Percentiles rank a stretch among this genome's conserved stretches.
Evolutionary conservation across 2,329 filamentous ascomycete genomes (phyloP).

Genomic region (Aphanocladium album): DNA sequence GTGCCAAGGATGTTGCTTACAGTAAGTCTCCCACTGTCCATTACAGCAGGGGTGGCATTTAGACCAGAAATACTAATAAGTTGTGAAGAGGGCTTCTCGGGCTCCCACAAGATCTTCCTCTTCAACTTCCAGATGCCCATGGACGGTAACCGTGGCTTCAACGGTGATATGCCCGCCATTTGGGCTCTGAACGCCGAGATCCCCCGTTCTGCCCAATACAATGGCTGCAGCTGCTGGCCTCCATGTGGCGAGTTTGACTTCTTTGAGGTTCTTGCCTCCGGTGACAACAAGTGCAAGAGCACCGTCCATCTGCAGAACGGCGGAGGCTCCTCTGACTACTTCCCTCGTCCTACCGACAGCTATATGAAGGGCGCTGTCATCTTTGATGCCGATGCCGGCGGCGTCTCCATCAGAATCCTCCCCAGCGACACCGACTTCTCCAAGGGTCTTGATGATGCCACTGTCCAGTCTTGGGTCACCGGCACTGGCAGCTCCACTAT

Average conservation of each 20-base stretch:
- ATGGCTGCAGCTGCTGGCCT: slow-evolving; percentile 68
- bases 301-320: slow-evolving; percentile 61
- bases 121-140: slow-evolving; percentile 69
- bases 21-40: slow-evolving; percentile 29
- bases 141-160: slow-evolving; percentile 46
- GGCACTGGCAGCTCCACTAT: slow-evolving; percentile 1
- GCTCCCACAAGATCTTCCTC: slow-evolving; percentile 66
- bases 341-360: slow-evolving; percentile 55
- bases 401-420: slow-evolving; percentile 53
- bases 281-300: slow-evolving; percentile 62
- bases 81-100: slow-evolving; percentile 60
- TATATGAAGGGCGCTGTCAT: slow-evolving; percentile 62
- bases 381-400: slow-evolving; percentile 46
- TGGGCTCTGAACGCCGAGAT: slow-evolving; percentile 74
- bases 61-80: not conserved
- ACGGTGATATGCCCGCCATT: slow-evolving; percentile 65
- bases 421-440: slow-evolving; percentile 36
- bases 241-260: slow-evolving; percentile 72
- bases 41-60: not conserved
- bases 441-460: slow-evolving; percentile 32
- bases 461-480: slow-evolving; percentile 32
- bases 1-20: slow-evolving; percentile 40
- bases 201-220: slow-evolving; percentile 65
- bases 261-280: slow-evolving; percentile 63
- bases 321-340: slow-evolving; percentile 67